phyloP scores from a whole-genome alignment of 257 asterid genomes.

The Cinchona pubescens region DNA sequence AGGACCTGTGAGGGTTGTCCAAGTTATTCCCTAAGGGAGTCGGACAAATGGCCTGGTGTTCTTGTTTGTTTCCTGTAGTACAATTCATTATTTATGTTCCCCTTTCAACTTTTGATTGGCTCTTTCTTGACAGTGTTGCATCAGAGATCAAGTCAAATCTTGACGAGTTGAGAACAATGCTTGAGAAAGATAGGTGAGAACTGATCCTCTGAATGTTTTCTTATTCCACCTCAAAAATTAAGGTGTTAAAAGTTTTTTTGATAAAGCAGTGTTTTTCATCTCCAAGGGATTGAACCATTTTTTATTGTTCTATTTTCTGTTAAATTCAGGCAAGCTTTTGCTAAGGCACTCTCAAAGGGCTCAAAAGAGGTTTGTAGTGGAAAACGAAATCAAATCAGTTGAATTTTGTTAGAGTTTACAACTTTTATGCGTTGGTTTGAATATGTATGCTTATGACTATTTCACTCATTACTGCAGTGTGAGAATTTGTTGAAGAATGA shows the following conservation, averaged over 20 bases:
- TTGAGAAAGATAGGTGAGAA: slow-evolving; percentile 92
- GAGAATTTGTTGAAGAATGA: slow-evolving; percentile 72
- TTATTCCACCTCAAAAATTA: not conserved
- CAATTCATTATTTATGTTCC: not conserved
- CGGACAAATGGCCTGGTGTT: not conserved
- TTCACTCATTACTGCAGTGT: too few relatives aligned
- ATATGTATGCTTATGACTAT: slow-evolving; percentile 23
- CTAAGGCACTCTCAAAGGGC: slow-evolving; percentile 78
- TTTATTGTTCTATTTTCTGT: slow-evolving; percentile 19
- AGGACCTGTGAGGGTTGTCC: not conserved
- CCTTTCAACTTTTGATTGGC: slow-evolving; percentile 1
- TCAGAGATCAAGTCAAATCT: slow-evolving; percentile 64
- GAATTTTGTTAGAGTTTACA: slow-evolving; percentile 13
- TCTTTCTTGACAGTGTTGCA: slow-evolving; percentile 56
- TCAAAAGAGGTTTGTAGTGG: slow-evolving; percentile 68
- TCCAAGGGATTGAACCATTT: not conserved
- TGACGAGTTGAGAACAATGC: slow-evolving; percentile 69
- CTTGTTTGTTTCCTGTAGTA: not conserved
- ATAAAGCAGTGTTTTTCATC: not conserved
- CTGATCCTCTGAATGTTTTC: slow-evolving; percentile 6
- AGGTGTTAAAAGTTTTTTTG: not conserved
- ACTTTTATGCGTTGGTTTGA: slow-evolving; percentile 28
- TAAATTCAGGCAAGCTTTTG: slow-evolving; percentile 71
- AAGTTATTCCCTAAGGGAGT: not conserved
- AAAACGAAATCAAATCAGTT: slow-evolving; percentile 15